Conservation (phyloP, 805 yeast species). For the Lipomyces orientalis region DNA sequence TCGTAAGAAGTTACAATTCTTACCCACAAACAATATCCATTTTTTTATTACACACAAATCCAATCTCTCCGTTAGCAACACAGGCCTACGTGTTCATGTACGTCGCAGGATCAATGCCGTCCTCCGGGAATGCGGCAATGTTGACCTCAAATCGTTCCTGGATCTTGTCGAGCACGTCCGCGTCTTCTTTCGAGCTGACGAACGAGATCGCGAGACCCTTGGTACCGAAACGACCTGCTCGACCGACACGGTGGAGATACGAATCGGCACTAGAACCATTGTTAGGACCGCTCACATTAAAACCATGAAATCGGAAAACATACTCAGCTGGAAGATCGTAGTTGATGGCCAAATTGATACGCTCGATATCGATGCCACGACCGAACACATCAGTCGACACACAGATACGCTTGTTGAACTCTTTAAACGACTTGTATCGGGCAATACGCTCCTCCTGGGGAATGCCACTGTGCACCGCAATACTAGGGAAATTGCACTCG, state of each 20-base stretch:
- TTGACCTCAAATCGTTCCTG: constrained; percentile 98
- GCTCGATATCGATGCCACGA: constrained; percentile 99
- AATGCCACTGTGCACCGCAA: constrained; percentile 93
- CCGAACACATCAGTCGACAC: constrained; percentile 98
- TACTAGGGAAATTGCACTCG: constrained; percentile 95
- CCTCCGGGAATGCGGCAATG: constrained; percentile 94
- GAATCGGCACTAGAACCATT: constrained; percentile 71
- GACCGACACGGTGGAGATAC: constrained; percentile 98
- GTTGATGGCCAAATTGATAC: constrained; percentile 97
- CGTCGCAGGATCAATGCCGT: constrained; percentile 96
- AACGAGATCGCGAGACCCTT: constrained; percentile 96
- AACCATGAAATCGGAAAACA: not conserved
- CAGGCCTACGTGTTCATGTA: constrained; percentile 82
- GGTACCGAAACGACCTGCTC: constrained; percentile 99
- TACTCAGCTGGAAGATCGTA: constrained; percentile 89
- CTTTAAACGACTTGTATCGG: constrained; percentile 94
- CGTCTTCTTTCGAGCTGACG: constrained; percentile 84
- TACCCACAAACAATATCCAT: not conserved
- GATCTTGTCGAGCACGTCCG: constrained; percentile 85
- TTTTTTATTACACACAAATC: not conserved
- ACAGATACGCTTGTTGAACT: constrained; percentile 97
- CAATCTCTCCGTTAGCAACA: not conserved
- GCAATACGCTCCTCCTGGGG: constrained; percentile 98
- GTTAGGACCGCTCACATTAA: not conserved
- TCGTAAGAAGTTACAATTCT: not conserved